These are phyloP conservation scores for Cerrena zonata DNA, from an alignment of 1,284 basidiomycete species.

Conservation along the genomic window DNA sequence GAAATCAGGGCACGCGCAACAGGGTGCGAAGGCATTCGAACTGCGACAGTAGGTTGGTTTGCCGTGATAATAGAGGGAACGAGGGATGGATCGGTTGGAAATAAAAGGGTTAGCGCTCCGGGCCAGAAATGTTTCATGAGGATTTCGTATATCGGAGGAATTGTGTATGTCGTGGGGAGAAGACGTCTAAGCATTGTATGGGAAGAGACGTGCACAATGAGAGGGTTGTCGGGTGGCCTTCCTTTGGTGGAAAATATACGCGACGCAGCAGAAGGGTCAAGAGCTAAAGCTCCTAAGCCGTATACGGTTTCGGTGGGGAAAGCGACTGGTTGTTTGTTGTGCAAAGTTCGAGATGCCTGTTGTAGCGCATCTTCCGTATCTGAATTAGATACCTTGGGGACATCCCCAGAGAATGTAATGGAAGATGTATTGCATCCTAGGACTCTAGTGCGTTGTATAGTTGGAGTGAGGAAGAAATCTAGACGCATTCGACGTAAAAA, in stretches of 20 bases:
- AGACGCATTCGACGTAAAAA: background rate
- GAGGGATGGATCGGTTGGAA: conserved; percentile 61
- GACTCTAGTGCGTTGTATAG: conserved; percentile 21
- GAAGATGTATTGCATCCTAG: conserved; percentile 23
- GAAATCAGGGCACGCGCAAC: conserved; percentile 88
- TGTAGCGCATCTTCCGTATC: conserved; percentile 22
- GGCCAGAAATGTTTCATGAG: conserved; percentile 91
- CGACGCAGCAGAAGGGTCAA: conserved; percentile 59
- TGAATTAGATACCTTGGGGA: conserved; percentile 18
- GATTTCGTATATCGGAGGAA: conserved; percentile 60
- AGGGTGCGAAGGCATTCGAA: conserved; percentile 92
- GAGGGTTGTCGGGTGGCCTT: conserved; percentile 90
- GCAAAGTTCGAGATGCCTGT: conserved; percentile 21
- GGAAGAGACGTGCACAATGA: conserved; percentile 95
- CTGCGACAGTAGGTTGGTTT: conserved; percentile 76
- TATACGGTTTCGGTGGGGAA: conserved; percentile 99
- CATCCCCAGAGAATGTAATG: conserved; percentile 21
- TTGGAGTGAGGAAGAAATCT: conserved; percentile 2
- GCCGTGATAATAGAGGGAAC: conserved; percentile 73
- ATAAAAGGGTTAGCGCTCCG: conserved; percentile 87
- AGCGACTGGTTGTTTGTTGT: conserved; percentile 48
- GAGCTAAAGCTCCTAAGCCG: conserved; percentile 85
- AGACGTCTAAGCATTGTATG: conserved; percentile 72
- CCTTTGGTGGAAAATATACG: conserved; percentile 89
- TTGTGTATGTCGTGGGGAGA: conserved; percentile 56